A percentile compares a stretch with the other conserved stretches of the same genome.
These are phyloP conservation scores for Gynandropsis gynandra DNA, from an alignment of 345 rosid genomes.

Conservation along the genomic window DNA sequence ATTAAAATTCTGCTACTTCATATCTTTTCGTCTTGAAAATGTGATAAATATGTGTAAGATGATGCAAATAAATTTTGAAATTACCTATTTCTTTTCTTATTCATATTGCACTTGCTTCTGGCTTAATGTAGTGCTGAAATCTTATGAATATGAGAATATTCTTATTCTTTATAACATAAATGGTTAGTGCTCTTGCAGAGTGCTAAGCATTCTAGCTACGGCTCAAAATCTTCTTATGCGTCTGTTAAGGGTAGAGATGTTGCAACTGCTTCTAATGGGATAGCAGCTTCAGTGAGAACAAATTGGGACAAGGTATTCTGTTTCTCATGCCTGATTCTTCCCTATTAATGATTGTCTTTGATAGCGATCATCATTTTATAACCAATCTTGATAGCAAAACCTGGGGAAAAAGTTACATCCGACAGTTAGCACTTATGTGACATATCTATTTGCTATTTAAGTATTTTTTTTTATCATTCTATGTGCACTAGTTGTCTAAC, in stretches of 20 bases:
- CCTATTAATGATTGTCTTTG: conserved; percentile 2
- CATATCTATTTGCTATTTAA: background rate
- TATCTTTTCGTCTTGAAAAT: background rate
- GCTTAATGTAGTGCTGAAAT: too few relatives aligned
- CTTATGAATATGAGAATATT: background rate
- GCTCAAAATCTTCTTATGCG: conserved; percentile 50
- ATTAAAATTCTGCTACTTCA: conserved; percentile 11
- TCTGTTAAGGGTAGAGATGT: conserved; percentile 37
- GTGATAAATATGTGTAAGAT: conserved; percentile 10
- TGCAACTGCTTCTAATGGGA: conserved; percentile 29
- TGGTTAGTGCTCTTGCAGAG: conserved; percentile 33
- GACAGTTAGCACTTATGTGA: conserved; percentile 9
- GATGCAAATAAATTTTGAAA: conserved; percentile 6
- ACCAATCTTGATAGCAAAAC: background rate
- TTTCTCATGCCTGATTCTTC: conserved; percentile 9
- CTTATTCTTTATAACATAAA: background rate
- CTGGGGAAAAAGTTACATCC: conserved; percentile 1
- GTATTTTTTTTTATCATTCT: conserved; percentile 9
- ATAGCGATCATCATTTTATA: background rate
- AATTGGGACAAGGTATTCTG: conserved; percentile 72
- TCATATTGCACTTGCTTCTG: too few relatives aligned
- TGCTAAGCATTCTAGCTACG: conserved; percentile 49
- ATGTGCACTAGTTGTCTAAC: conserved; percentile 8
- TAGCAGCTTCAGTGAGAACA: conserved; percentile 29
- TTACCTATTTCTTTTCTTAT: too few relatives aligned